Evolutionary conservation across 768 basidiomycete genomes (phyloP), one percentile per base, ranked within the genome.

Genomic region (Daedaleopsis sinensis): DNA sequence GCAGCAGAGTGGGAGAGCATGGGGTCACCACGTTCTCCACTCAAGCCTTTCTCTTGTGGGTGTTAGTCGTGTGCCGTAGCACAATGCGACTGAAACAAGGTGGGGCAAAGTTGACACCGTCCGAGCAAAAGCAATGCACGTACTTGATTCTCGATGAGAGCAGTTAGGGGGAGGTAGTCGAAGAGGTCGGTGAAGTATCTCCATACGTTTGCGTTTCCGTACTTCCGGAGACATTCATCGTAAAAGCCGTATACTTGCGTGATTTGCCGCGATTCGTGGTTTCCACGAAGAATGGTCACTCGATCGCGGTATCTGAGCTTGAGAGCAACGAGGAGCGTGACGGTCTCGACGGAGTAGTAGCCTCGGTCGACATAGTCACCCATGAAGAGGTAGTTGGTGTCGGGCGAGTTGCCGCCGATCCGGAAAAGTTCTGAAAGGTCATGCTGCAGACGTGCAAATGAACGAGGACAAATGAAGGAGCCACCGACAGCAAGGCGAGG

Each of bases 341-440:
- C 96, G 1, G 97, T 99, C 79, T 99, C 97, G 58, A 99, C 96
- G 19, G 95, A 97, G 79, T 98, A 98, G 82, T 98, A 99, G 19
- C 96, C 96, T 71, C 96, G 88, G 80, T 98, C 97, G 69, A 98
- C 97, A 74, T 98, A 99, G 82, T 99, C 97, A 32, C 97, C 97
- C 97, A 99, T 99, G 82, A 98, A 99, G 70, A 99, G 90, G 77
- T 99, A 99, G 79, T 98, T 99, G 66, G 97, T 99, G 77, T 97
- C 95, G 47, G 97, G 97, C 15, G 94, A 96, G 79, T 97, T 96
- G 52, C 97, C 97, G 55, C 97, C 97, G 73, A 98, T 98, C 57
- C 96, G 89, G 79, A 99, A 98, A 44, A 98, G 89, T 75, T 99
- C 97, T 59, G 95, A 96, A 57, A 99, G 91, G 81, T 99, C 97